Evolutionary conservation across 2,329 filamentous ascomycete genomes (phyloP), one percentile per base, ranked within the genome.

Genomic region (Cryphonectria japonica): DNA sequence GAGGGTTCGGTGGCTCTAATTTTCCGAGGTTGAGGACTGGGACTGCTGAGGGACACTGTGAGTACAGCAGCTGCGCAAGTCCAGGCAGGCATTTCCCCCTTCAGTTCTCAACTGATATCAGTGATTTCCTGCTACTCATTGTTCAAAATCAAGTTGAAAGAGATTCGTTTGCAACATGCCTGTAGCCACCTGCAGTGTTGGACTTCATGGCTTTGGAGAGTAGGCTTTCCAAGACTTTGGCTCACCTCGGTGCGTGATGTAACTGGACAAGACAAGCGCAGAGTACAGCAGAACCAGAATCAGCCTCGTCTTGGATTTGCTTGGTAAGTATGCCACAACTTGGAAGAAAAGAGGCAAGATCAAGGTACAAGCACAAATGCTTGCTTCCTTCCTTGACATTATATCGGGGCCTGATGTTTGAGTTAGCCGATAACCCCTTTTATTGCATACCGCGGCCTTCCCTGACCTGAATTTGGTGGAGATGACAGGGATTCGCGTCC

Each of bases 401-500:
- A 50, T 52, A 52, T 19, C 61, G 26, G 26, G 34, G 32, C 19
- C 32, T 65, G 69, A 69, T 63, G 67, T 66, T 37, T 16, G 60
- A 22, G 26, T 73, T 62, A 41, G n/a, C 14, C 6, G 5, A 69
- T 73, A 73, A 71, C 57, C 67, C 66, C 66, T 8, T 37, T 71
- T 29, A 13, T 26, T 65, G 69, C 69, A 73, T 73, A 52, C 26
- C 1, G 26, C 26, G 26, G 9, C 4, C 22, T 39, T 39, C 37
- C 43, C 29, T 43, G 26, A 39, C 26, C 26, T 46, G 37, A 14
- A 37, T 11, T 29, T 50, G 19, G 13, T 13, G 19, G 9, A 26
- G 8, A 22, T n/a, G 67, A 69, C 69, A 73, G 69, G 71, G 71
- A 57, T 73, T 72, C 37, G 37, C 71, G 71, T 71, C 54, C 39